Base-by-base conservation (phyloP, 192 early-diverging fungal species). In the Gryganskiella cystojenkinii region DNA sequence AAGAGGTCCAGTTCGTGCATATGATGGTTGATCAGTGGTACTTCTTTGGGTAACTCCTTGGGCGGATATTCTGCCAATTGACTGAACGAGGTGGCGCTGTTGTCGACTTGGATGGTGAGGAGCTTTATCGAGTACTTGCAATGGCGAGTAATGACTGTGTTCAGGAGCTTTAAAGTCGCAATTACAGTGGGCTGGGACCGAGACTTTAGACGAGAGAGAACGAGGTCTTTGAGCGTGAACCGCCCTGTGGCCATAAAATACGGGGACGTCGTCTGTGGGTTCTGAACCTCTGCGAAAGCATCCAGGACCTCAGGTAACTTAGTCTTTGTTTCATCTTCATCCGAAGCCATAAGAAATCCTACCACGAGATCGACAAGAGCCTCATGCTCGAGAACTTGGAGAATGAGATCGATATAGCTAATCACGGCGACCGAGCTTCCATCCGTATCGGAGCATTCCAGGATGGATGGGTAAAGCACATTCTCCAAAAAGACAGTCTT, bases 391-490 rank as follows among this genome's bases (percentile, higher is more conserved):
- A 94, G 74, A 1, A 84, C 83, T 43, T 92, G 89, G 3, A 96
- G 78, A 68, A 99, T 94, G 51, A 92, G 79, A 56, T 94, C 90
- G 37, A 99, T 86, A 61, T 99, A 99, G 54, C 88, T 93, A 72
- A 99, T 92, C 2, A 93, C 90, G 1, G 96, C 91, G 0, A 95
- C 93, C 10, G 95, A 90, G 50, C 92, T 93, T 20, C 95, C 95
- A 71, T 99, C 95, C n/a, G 91, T 93, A 81, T 99, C 97, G 0
- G 94, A 95, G 73, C 93, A 92, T 61, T 93, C 93, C 24, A 91
- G 71, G 45, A 97, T 84, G 43, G 92, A 92, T 24, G 96, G 92
- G 53, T 95, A 92, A 15, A 99, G 85, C 58, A 96, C 94, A 40
- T 90, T 90, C 54, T 92, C 92, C 51, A 99, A 78, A 83, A 97